These are phyloP conservation scores for Solanum pennellii DNA, from an alignment of 257 asterid genomes.

Conservation along the genomic window DNA sequence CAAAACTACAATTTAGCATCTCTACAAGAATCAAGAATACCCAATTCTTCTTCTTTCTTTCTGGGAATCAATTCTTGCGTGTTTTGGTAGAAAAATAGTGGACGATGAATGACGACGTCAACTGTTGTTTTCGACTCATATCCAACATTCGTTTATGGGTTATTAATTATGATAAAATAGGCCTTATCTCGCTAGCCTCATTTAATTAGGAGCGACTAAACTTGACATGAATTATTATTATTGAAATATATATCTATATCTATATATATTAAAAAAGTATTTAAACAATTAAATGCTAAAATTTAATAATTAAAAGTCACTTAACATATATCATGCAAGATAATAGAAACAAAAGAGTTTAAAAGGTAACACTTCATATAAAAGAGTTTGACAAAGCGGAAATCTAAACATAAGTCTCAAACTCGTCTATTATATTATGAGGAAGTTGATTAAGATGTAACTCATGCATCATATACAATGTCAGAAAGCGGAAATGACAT, in stretches of 20 bases:
- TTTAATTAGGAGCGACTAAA: background rate
- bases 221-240: too few relatives aligned
- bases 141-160: background rate
- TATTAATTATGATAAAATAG: background rate
- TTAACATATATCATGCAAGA: too few relatives aligned
- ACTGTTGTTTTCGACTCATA: background rate
- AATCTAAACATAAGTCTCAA: background rate
- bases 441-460: background rate
- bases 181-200: background rate
- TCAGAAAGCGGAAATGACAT: too few relatives aligned
- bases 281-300: too few relatives aligned
- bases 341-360: background rate
- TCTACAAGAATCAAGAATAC: background rate
- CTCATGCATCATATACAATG: background rate
- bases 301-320: too few relatives aligned
- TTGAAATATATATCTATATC: too few relatives aligned
- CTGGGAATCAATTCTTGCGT: background rate
- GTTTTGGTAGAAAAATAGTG: background rate
- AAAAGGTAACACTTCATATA: too few relatives aligned
- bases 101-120: background rate
- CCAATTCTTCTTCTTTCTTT: background rate
- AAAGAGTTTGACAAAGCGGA: background rate
- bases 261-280: too few relatives aligned
- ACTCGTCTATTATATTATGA: too few relatives aligned
- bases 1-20: background rate